Conservation (phyloP, 305 asterid species). For the Solanum aculeatissimum region DNA sequence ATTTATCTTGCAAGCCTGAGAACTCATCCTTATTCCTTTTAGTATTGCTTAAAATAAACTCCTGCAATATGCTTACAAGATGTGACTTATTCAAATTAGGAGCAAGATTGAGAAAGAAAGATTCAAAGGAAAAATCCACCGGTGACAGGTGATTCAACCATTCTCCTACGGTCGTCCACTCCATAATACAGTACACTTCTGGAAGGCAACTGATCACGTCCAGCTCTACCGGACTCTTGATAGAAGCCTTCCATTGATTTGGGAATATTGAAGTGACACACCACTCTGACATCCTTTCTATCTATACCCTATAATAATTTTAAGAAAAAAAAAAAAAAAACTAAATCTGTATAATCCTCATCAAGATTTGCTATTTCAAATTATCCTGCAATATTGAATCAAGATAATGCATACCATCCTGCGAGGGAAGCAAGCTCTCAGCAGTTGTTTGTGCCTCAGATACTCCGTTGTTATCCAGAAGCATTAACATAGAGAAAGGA, state of each 20-base stretch:
- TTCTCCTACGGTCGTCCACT: conserved; percentile 68
- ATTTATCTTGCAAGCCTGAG: conserved; percentile 42
- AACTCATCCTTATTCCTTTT: conserved; percentile 47
- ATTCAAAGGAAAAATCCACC: not conserved
- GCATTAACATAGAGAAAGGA: not conserved
- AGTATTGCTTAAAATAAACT: conserved; percentile 64
- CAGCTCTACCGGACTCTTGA: conserved; percentile 99
- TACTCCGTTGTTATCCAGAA: conserved; percentile 24
- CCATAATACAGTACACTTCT: conserved; percentile 86
- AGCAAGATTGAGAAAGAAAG: not conserved
- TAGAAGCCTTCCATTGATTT: conserved; percentile 96
- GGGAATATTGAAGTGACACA: conserved; percentile 90
- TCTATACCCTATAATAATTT: conserved; percentile 75
- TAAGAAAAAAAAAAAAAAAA: conserved; percentile 1
- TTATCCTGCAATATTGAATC: not conserved
- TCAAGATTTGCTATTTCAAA: not conserved
- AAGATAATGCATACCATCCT: conserved; percentile 70
- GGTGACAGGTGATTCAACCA: conserved; percentile 37
- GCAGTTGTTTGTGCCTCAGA: conserved; percentile 20
- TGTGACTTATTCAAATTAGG: not conserved
- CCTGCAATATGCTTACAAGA: conserved; percentile 31
- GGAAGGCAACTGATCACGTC: conserved; percentile 94
- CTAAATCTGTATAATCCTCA: not conserved
- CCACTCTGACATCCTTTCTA: conserved; percentile 87
- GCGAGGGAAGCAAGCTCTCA: conserved; percentile 39